Percentiles rank a stretch among this genome's conserved stretches.
phyloP scores from a whole-genome alignment of 1,284 basidiomycete species.

The Sanghuangporus baumii region DNA sequence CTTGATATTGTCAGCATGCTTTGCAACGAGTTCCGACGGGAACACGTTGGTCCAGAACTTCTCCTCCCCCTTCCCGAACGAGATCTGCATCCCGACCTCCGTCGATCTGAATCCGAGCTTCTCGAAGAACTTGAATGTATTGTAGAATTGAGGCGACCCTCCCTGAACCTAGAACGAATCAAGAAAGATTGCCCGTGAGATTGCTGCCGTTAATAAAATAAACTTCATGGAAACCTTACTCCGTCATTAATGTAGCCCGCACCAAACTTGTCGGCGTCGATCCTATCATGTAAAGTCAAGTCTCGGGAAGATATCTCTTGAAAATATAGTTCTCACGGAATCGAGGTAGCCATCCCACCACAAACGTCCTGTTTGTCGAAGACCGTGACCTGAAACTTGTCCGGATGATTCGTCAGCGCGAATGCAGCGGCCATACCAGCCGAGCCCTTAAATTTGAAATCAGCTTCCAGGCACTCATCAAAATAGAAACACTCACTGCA shows the following conservation, averaged over 20 bases:
- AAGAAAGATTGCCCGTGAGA: neutral
- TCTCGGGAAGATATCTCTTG: neutral
- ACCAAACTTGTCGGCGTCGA: slow-evolving; percentile 44
- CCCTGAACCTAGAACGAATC: slow-evolving; percentile 30
- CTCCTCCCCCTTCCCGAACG: slow-evolving; percentile 53
- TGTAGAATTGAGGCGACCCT: slow-evolving; percentile 53
- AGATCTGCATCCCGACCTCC: slow-evolving; percentile 57
- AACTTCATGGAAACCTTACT: slow-evolving; percentile 24
- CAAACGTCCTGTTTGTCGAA: slow-evolving; percentile 47
- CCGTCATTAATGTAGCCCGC: slow-evolving; percentile 56
- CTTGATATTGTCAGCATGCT: slow-evolving; percentile 46
- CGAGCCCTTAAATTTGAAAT: slow-evolving; percentile 10
- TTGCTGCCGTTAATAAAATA: neutral
- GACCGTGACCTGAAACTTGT: slow-evolving; percentile 49
- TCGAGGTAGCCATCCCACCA: slow-evolving; percentile 58
- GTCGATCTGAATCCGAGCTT: slow-evolving; percentile 46
- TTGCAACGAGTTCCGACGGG: slow-evolving; percentile 47
- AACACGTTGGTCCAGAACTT: slow-evolving; percentile 67
- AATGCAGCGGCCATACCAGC: slow-evolving; percentile 53
- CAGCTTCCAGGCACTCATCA: neutral
- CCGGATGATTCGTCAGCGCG: slow-evolving; percentile 46
- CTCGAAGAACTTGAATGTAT: slow-evolving; percentile 53
- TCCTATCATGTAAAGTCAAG: slow-evolving; percentile 21
- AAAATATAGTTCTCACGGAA: slow-evolving; percentile 24
- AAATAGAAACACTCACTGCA: slow-evolving; percentile 7